These are phyloP conservation scores for Termitomyces sp. DNA, from an alignment of 768 basidiomycete species.

Conservation along the genomic window DNA sequence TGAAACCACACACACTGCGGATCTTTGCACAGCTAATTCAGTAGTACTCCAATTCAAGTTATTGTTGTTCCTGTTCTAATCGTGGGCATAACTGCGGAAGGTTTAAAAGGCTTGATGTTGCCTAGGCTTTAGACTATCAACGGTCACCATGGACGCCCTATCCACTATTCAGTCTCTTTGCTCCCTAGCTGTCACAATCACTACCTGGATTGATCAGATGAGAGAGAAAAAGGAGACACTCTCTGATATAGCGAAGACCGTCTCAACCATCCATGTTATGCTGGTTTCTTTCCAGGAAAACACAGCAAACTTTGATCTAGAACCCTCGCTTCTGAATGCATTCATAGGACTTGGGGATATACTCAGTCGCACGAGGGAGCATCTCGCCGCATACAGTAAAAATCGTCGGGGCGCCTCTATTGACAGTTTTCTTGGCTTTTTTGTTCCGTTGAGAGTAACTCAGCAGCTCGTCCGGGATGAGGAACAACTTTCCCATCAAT, in stretches of 20 bases:
- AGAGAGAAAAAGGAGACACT: conserved; percentile 18
- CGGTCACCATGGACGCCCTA: conserved; percentile 13
- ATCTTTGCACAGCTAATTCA: too few species aligned
- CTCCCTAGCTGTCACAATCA: conserved; percentile 14
- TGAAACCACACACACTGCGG: too few species aligned
- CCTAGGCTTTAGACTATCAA: background rate
- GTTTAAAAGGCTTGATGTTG: background rate
- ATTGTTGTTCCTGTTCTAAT: too few species aligned
- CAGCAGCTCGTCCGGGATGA: conserved; percentile 17
- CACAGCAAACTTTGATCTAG: conserved; percentile 9
- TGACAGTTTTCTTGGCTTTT: conserved; percentile 8
- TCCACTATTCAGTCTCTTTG: conserved; percentile 17
- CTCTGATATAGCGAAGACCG: conserved; percentile 11
- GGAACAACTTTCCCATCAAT: conserved; percentile 18
- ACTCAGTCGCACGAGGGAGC: conserved; percentile 18
- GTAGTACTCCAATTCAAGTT: too few species aligned
- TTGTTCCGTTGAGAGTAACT: conserved; percentile 13
- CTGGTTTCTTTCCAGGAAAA: conserved; percentile 14
- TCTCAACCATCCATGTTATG: conserved; percentile 13
- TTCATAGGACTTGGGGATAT: conserved; percentile 19
- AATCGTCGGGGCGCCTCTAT: conserved; percentile 8
- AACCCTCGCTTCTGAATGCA: conserved; percentile 18
- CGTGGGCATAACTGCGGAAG: too few species aligned
- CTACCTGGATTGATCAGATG: conserved; percentile 19
- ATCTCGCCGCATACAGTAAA: conserved; percentile 7